Evolutionary conservation across 208 protist genomes (phyloP), one percentile per base, ranked within the genome.

Genomic region (Phytomonas sp.): DNA sequence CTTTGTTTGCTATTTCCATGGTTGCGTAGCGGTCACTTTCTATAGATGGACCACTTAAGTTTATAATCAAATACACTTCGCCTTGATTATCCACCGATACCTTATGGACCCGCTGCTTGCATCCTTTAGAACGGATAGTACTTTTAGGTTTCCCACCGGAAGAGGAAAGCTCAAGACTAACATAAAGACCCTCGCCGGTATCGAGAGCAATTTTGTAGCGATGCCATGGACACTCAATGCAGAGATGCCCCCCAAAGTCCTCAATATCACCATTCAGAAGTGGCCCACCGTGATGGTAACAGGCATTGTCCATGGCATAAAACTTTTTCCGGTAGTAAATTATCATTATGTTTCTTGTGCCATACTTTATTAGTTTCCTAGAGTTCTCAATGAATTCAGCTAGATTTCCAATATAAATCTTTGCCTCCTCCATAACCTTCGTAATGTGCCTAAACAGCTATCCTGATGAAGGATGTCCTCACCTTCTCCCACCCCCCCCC

Each of bases 191-290:
- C 79, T 97, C 89, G 1, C 92, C 92, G 14, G 87, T 92, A 77
- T 94, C 85, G 19, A 97, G 85, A 0, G 90, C 80, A 69, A 97
- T 97, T 63, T 72, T 79, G 78, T 97, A 97, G 71, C 82, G 74
- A 75, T 97, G 93, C 91, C 90, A 95, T 16, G 93, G 93, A 49
- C 93, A 97, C 3, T 95, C 84, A 60, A 97, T 86, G 73, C 93
- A 97, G 6, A 83, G 83, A 70, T 93, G 88, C 1, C 90, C 87
- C 23, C 83, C 93, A 73, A 96, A 81, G 29, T 96, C 91, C 74
- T 97, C 93, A 67, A 97, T 95, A 72, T 97, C 93, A 10, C 93
- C 93, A 6, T 82, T 75, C 34, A 94, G 72, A n/a, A 97, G 76
- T 19, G 89, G 84, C 11, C 89, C 93, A 32, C 93, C 93, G 69